These are phyloP conservation scores for Oxytropis ochrocephala DNA, from an alignment of 306 rosid species.

Conservation along the genomic window DNA sequence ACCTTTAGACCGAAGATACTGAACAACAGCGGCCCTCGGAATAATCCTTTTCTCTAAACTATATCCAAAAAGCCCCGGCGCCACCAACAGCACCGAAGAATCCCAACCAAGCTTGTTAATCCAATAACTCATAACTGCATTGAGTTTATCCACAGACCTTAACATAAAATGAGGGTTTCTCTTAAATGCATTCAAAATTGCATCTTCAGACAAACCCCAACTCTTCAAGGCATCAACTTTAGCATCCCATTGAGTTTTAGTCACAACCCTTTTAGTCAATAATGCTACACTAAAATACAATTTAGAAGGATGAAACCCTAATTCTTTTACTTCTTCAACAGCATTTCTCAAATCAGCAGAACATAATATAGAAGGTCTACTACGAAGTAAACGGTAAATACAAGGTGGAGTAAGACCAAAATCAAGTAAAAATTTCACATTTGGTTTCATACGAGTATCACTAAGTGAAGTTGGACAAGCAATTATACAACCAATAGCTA, in stretches of 20 bases:
- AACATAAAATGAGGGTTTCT: conserved; percentile 31
- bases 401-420: background rate
- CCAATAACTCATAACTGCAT: conserved; percentile 31
- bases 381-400: background rate
- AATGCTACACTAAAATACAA: conserved; percentile 19
- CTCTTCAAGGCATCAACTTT: conserved; percentile 37
- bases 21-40: conserved; percentile 30
- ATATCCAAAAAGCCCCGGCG: background rate
- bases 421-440: conserved; percentile 4
- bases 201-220: conserved; percentile 60
- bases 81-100: background rate
- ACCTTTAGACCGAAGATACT: conserved; percentile 31
- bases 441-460: background rate
- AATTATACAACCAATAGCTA: background rate
- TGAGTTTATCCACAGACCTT: conserved; percentile 33
- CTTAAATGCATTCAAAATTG: conserved; percentile 18
- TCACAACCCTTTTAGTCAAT: background rate
- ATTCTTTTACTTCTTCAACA: conserved; percentile 31
- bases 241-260: conserved; percentile 28
- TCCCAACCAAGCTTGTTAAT: conserved; percentile 34
- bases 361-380: background rate
- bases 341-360: background rate
- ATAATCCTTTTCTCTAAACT: conserved; percentile 42
- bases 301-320: conserved; percentile 39
- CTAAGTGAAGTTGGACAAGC: background rate